These are phyloP conservation scores for Apiotrichum gracile DNA, from an alignment of 1,284 basidiomycete genomes.

Conservation along the genomic window DNA sequence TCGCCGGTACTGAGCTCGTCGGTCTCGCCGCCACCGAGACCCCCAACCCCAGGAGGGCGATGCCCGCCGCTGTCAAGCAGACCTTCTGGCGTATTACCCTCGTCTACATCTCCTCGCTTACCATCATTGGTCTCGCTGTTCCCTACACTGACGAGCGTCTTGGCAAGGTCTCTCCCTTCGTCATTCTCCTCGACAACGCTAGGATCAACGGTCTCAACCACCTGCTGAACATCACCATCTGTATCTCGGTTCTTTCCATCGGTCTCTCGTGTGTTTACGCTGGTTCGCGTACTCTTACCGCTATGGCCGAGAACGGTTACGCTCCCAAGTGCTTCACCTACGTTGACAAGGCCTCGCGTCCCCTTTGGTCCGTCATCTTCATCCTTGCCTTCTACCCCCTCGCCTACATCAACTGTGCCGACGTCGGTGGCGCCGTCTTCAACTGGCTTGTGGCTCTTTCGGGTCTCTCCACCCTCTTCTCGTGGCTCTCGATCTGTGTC, in stretches of 20 bases:
- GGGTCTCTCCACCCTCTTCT: slow-evolving; percentile 52
- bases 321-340: slow-evolving; percentile 49
- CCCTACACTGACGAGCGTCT: slow-evolving; percentile 43
- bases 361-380: slow-evolving; percentile 46
- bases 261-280: slow-evolving; percentile 43
- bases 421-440: slow-evolving; percentile 32
- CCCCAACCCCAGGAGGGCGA: slow-evolving; percentile 26
- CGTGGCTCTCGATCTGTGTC: slow-evolving; percentile 41
- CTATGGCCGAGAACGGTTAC: slow-evolving; percentile 45
- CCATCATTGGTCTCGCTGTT: slow-evolving; percentile 51
- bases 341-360: slow-evolving; percentile 53
- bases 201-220: slow-evolving; percentile 47
- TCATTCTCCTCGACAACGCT: slow-evolving; percentile 49
- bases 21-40: slow-evolving; percentile 56
- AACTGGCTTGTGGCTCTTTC: slow-evolving; percentile 51
- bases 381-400: slow-evolving; percentile 44
- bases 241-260: slow-evolving; percentile 42
- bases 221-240: slow-evolving; percentile 52
- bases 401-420: slow-evolving; percentile 46
- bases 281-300: slow-evolving; percentile 44
- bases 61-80: slow-evolving; percentile 30
- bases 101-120: slow-evolving; percentile 50
- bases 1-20: slow-evolving; percentile 70
- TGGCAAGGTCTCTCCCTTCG: slow-evolving; percentile 50
- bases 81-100: slow-evolving; percentile 51